Conservation (phyloP, 495 filamentous ascomycete species). For the Cenococcum geophilum region DNA sequence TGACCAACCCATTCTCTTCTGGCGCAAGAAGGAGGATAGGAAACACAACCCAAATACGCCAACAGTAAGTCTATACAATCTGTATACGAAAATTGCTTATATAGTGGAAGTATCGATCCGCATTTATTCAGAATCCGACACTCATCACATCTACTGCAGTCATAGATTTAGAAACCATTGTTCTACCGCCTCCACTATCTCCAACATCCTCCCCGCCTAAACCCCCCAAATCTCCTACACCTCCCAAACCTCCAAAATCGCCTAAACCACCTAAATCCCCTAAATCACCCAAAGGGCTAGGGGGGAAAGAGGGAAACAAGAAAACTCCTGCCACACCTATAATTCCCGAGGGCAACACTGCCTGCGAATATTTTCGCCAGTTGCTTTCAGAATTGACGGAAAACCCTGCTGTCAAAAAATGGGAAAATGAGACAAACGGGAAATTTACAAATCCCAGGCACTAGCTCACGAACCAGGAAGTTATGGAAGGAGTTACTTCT, state of each 20-base stretch:
- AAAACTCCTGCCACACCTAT: neutral
- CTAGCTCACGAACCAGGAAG: neutral
- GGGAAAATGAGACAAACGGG: neutral
- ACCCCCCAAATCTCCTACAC: too few relatives aligned
- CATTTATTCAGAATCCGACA: too few relatives aligned
- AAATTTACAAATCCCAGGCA: neutral
- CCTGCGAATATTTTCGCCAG: neutral
- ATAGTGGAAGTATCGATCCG: too few relatives aligned
- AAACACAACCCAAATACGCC: neutral
- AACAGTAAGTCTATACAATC: neutral
- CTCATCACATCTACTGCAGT: too few relatives aligned
- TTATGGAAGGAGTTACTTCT: neutral
- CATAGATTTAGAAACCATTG: too few relatives aligned
- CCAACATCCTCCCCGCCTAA: too few relatives aligned
- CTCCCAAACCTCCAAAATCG: too few relatives aligned
- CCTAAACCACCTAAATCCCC: neutral
- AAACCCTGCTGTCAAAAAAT: neutral
- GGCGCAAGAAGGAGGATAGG: neutral
- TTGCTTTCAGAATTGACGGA: neutral
- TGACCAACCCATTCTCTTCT: conserved; percentile 13
- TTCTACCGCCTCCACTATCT: too few relatives aligned
- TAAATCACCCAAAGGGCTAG: neutral
- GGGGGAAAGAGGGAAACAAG: neutral
- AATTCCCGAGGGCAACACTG: neutral
- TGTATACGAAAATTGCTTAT: too few relatives aligned